Conservation (phyloP, 805 yeast species). For the Saturnispora diversa region DNA sequence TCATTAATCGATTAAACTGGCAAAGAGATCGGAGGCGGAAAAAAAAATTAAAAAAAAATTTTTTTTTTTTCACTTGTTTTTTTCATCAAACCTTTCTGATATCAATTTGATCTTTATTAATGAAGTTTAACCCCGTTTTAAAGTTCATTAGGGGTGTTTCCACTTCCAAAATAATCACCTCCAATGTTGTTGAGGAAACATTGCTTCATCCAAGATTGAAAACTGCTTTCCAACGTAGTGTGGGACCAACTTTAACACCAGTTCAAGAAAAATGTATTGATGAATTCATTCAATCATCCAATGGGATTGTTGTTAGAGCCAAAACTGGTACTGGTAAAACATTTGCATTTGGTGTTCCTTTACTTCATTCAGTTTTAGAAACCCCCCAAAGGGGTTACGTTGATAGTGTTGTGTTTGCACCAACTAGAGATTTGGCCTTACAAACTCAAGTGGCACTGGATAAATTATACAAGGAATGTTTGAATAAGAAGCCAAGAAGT, state of each 20-base stretch:
- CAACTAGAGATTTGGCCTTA: constrained; percentile 85
- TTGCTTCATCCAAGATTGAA: constrained; percentile 22
- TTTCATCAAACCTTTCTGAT: not conserved
- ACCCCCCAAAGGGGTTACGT: too few relatives aligned
- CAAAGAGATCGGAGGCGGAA: too few relatives aligned
- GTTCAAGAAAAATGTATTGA: constrained; percentile 60
- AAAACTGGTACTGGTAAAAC: constrained; percentile 96
- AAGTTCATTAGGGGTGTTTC: constrained; percentile 2
- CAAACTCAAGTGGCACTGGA: constrained; percentile 64
- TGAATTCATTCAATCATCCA: constrained; percentile 42
- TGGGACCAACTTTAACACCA: constrained; percentile 49
- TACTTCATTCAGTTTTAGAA: constrained; percentile 46
- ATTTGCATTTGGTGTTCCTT: constrained; percentile 77
- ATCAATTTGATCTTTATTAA: not conserved
- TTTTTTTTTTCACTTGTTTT: too few relatives aligned
- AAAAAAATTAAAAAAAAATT: too few relatives aligned
- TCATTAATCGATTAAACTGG: too few relatives aligned
- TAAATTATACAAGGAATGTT: constrained; percentile 31
- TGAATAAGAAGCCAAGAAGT: constrained; percentile 15
- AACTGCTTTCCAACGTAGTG: constrained; percentile 28
- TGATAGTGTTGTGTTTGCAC: constrained; percentile 66
- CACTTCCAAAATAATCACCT: constrained; percentile 11
- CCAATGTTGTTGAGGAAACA: constrained; percentile 23
- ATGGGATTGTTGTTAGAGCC: constrained; percentile 77
- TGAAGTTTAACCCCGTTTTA: not conserved